Conservation (phyloP, 164 flowering plant genomes). For the Nymphaea thermarum region DNA sequence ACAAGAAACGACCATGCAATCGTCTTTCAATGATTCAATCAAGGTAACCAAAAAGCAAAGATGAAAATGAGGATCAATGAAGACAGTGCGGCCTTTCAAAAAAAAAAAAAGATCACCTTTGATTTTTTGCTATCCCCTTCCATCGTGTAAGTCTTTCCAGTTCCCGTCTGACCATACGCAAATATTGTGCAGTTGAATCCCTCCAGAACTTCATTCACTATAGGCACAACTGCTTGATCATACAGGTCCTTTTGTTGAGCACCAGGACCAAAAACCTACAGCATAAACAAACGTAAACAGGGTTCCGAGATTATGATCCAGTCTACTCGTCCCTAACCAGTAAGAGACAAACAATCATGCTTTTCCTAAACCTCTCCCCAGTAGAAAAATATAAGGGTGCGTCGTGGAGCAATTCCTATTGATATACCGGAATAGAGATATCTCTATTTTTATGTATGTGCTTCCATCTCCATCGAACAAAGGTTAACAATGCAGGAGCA, state of each 20-base stretch:
- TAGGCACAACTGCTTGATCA: conserved; percentile 84
- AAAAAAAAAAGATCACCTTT: conserved; percentile 36
- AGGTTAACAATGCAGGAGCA: too few species aligned
- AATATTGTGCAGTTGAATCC: conserved; percentile 97
- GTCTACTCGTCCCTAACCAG: background rate
- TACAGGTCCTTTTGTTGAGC: conserved; percentile 86
- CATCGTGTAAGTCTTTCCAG: conserved; percentile 96
- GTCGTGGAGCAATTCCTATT: background rate
- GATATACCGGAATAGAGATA: background rate
- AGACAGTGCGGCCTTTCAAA: background rate
- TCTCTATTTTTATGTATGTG: too few species aligned
- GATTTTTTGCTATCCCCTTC: conserved; percentile 90
- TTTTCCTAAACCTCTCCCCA: background rate
- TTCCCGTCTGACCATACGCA: conserved; percentile 99
- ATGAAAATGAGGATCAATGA: background rate
- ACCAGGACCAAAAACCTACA: conserved; percentile 88
- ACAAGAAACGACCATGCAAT: background rate
- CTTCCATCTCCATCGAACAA: too few species aligned
- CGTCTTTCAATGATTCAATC: background rate
- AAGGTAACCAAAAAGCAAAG: background rate
- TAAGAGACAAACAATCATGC: background rate
- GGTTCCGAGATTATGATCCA: background rate
- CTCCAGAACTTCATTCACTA: conserved; percentile 89
- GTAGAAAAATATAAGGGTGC: background rate
- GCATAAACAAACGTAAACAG: background rate